Evolutionary conservation across 352 stramenopile species (phyloP), one percentile per base, ranked within the genome.

Genomic region (Peronospora farinosa): DNA sequence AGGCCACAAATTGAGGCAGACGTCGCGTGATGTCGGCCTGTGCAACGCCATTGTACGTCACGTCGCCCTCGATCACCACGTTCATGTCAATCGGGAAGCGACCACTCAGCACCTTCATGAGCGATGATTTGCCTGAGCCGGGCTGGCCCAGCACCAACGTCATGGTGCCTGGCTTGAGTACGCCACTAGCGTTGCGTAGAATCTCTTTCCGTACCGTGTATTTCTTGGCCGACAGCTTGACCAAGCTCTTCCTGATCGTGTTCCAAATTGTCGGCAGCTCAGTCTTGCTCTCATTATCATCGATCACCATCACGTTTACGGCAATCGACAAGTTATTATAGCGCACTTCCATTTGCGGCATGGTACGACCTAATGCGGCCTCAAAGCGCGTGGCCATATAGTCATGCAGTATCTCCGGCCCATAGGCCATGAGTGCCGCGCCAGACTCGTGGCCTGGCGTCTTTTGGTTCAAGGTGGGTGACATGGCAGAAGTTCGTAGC

Each of bases 191-290:
- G 35, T 64, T 64, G 7, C 51, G 63, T 23, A 74, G 40, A 50
- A 74, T 69, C 27, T 57, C 19, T 33, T 73, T 70, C 13, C 46
- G 38, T 11, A 70, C 57, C 23, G 66, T 40, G 17, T 54, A 45
- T 45, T 78, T 77, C 23, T 54, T 65, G 41, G 51, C 42, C 16
- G 54, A 42, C n/a, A 75, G 37, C 10, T 47, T 57, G 33, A 36
- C 47, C 23, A 63, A 16, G 11, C n/a, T 48, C 36, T 59, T 57
- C 47, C 70, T 69, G 46, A 60, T 36, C 8, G 61, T 54, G 52
- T 74, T 74, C 25, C 49, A 53, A 21, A 79, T 42, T 9, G 69
- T 76, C 19, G 68, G 68, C 41, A 74, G 52, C 51, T 72, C 36
- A 23, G 42, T 54, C 15, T 51, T 44, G 23, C 31, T 30, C 11